Evolutionary conservation across 2,329 filamentous ascomycete genomes (phyloP).

Genomic region (Colletotrichum eleusines): DNA sequence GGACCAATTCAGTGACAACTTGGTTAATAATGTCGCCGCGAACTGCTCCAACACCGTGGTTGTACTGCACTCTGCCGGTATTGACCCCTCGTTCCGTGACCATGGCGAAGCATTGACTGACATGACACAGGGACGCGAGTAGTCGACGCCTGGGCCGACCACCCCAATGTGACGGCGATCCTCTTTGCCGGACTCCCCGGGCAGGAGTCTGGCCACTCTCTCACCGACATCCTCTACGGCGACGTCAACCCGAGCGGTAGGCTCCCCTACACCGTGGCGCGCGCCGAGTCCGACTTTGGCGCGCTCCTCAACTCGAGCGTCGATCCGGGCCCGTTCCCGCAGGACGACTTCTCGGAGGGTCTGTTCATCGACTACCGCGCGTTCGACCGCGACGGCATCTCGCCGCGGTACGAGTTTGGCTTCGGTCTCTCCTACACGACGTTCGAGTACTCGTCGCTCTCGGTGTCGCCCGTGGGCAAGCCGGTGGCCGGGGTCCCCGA

Average conservation of each 20-base stretch:
- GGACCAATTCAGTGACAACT: slow-evolving; percentile 73
- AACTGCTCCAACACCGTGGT: slow-evolving; percentile 73
- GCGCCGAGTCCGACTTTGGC: slow-evolving; percentile 79
- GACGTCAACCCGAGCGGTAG: slow-evolving; percentile 68
- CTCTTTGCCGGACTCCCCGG: slow-evolving; percentile 67
- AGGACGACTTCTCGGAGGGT: slow-evolving; percentile 82
- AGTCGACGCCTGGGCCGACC: slow-evolving; percentile 62
- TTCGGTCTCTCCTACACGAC: slow-evolving; percentile 81
- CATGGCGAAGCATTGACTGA: background rate
- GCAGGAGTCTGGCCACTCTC: slow-evolving; percentile 64
- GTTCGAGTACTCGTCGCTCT: slow-evolving; percentile 66
- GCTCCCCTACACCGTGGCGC: slow-evolving; percentile 78
- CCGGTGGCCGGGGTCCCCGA: slow-evolving; percentile 48
- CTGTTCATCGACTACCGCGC: slow-evolving; percentile 85
- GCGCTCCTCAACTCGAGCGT: slow-evolving; percentile 73
- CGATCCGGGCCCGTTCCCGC: slow-evolving; percentile 64
- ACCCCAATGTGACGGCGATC: slow-evolving; percentile 67
- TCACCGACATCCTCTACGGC: slow-evolving; percentile 63
- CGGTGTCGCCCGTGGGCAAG: background rate
- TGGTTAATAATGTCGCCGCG: slow-evolving; percentile 68
- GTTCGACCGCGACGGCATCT: slow-evolving; percentile 78
- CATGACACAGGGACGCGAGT: slow-evolving; percentile 47
- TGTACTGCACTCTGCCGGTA: slow-evolving; percentile 72
- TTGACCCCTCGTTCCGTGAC: slow-evolving; percentile 43
- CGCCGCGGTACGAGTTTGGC: slow-evolving; percentile 82